Base-by-base conservation (phyloP, 1,284 basidiomycete species). In the Ceratobasidium sp. region DNA sequence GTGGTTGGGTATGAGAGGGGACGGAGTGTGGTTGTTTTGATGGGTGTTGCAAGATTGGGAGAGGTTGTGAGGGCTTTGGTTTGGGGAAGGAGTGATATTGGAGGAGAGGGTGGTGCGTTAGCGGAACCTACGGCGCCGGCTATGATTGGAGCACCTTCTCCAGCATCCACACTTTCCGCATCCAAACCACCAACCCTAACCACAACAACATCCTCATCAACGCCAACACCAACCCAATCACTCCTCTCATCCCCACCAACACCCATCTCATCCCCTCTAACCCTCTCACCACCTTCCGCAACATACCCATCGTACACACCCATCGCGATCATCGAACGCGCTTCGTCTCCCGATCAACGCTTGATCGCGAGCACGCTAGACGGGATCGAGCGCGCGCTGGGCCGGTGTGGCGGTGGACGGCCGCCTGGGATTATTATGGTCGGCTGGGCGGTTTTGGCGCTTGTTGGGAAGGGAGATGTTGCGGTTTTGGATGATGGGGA, bases 341-440 rank as follows among this genome's bases (percentile, higher is more conserved):
- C 95, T 0, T 95, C 93, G 28, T 94, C 95, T 87, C 91, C 93
- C 0, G 97, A 99, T 85, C 97, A 99, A 84, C 87, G 97, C 6
- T 91, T 96, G 1, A 88, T 98, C 23, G 89, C 89, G 20, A 94
- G 93, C 6, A 98, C 96, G 0, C 84, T 99, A 62, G 88, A 87
- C 68, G 87, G 92, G 79, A 91, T 99, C 54, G 89, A 89, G 6
- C 85, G 85, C 15, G 96, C 94, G 0, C 83, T 99, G 82, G 91
- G 93, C 78, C 89, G 88, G 74, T 86, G 88, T 6, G 95, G 95
- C 4, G 94, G 96, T 81, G 96, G 98, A 84, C 86, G 97, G 38
- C 96, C 97, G 5, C 97, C 97, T 0, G 97, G 96, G 1, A 97
- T 99, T 94, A 93, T 99, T 82, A 89, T 98, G 33, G 89, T 99